phyloP scores from a whole-genome alignment of 2,329 filamentous ascomycete species.

The Trichoderma simmonsii region DNA sequence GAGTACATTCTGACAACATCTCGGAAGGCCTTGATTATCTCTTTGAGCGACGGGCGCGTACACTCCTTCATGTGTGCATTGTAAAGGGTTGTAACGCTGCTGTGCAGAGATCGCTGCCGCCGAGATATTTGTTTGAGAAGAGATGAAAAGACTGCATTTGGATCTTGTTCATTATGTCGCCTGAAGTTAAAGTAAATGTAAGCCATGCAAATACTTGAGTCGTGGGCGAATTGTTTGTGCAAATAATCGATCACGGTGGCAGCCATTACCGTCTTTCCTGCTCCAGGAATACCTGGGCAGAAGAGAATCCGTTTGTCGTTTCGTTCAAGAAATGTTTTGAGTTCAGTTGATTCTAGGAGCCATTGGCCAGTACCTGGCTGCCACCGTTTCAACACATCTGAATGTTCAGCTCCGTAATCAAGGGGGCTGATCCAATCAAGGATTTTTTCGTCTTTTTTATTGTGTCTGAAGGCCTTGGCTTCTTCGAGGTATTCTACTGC shows the following conservation, averaged over 20 bases:
- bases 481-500: too few relatives aligned
- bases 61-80: accelerated
- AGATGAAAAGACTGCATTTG: background rate
- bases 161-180: background rate
- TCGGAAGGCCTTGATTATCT: too few relatives aligned
- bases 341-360: background rate
- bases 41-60: background rate
- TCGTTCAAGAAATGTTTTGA: background rate
- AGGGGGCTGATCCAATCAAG: too few relatives aligned
- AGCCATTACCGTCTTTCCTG: background rate
- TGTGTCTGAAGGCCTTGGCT: too few relatives aligned
- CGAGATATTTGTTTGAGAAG: background rate
- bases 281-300: background rate
- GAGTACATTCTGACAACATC: too few relatives aligned
- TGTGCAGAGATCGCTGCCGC: too few relatives aligned
- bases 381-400: background rate
- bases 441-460: too few relatives aligned
- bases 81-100: background rate
- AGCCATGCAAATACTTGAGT: background rate
- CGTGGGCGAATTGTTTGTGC: background rate
- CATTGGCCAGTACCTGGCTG: background rate
- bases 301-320: background rate
- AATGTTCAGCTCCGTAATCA: too few relatives aligned
- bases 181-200: background rate
- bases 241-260: background rate